These are phyloP conservation scores for Castanea mollissima DNA, from an alignment of 306 rosid species.

Conservation along the genomic window DNA sequence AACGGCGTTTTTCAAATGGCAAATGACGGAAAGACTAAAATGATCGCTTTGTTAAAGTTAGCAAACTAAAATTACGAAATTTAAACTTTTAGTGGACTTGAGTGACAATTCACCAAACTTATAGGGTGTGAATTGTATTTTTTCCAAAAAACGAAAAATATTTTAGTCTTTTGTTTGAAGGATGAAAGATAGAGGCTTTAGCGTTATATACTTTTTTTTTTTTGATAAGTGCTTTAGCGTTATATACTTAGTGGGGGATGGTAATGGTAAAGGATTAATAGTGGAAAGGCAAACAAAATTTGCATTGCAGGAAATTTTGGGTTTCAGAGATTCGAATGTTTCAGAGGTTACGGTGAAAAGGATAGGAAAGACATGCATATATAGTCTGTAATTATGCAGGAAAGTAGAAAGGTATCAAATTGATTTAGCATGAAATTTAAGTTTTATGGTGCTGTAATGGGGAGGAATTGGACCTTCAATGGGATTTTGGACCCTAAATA, in stretches of 20 bases:
- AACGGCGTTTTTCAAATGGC: no score
- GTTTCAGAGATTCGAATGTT: not conserved
- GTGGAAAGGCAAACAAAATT: not conserved
- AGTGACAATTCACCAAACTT: no score
- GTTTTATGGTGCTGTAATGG: not conserved
- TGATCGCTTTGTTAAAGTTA: no score
- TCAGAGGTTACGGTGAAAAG: not conserved
- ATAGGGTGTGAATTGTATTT: no score
- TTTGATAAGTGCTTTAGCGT: not conserved
- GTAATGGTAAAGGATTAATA: not conserved
- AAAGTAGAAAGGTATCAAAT: no score
- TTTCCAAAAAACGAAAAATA: no score
- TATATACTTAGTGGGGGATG: not conserved
- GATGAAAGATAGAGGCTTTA: not conserved
- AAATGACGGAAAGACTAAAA: no score
- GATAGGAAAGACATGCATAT: not conserved
- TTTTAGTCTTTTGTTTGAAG: not conserved
- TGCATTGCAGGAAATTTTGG: not conserved
- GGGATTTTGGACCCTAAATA: not conserved
- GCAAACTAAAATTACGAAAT: no score
- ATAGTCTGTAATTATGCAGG: no score
- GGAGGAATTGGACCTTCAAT: not conserved
- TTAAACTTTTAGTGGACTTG: no score
- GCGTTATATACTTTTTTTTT: not conserved
- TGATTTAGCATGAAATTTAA: no score